Base-by-base conservation (phyloP, 257 asterid species). In the Rubia yunnanensis region DNA sequence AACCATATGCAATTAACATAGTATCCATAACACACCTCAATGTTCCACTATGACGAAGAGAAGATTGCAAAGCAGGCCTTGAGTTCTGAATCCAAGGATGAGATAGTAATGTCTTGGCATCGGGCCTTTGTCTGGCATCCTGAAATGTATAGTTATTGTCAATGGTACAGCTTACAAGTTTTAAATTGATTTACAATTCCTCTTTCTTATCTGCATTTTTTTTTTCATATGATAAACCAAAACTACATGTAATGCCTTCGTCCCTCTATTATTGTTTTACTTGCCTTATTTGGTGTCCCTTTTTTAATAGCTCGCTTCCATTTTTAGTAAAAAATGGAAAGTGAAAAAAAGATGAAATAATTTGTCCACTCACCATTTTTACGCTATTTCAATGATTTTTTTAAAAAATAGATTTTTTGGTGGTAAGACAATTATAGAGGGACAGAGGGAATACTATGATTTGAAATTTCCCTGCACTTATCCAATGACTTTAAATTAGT, bases 71-170 rank as follows among this genome's bases (percentile, higher is more conserved):
- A 65, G 86, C 96, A 66, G 98, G 94, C 74, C 99, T 90, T 50
- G 99, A 94, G 75, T 88, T 90, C 82, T 86, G 90, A 73, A 94
- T 88, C 99, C 99, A 94, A 72, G 97, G 95, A 73, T 94, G 99
- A 78, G 92, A 90, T 77, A 94, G 95, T 71, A 94, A 77, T 14
- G 96, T 84, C 84, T 82, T 94, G 27, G 99, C 99, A 78, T 90
- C 99, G 23, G 99, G 99, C 83, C 99, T 90, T 82, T 88, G 99
- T 65, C 98, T 86, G 68, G 97, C 94, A 85, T 94, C 99, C 99
- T 94, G 95, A 82, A 81, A 80, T 49, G 65, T 63, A 64, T 70
- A 56, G 56, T 49, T 64, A 68, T 56, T 38, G 68, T 74, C 60
- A 83, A 50, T 46, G 30, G 24, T 0, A 63, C 63, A 66, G 64